phyloP scores from a whole-genome alignment of 2,329 filamentous ascomycete species.

The Aspergillus sp. region DNA sequence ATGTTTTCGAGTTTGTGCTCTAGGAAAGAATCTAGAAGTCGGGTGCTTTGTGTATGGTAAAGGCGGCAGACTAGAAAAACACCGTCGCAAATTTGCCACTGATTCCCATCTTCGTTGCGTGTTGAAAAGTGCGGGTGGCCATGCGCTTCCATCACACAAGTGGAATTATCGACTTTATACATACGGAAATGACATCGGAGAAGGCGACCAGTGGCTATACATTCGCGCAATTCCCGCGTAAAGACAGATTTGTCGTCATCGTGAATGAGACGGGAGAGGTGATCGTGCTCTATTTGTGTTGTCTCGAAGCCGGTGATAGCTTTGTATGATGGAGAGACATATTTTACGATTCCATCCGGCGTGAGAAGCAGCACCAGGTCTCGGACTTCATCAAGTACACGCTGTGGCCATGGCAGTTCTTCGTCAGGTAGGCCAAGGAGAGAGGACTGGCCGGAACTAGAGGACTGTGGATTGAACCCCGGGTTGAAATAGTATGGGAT shows the following conservation, averaged over 20 bases:
- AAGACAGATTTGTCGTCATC: conserved; percentile 81
- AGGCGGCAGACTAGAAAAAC: conserved; percentile 92
- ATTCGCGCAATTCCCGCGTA: conserved; percentile 83
- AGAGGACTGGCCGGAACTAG: conserved; percentile 53
- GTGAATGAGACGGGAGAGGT: conserved; percentile 81
- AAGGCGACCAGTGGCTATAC: conserved; percentile 75
- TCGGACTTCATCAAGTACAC: conserved; percentile 83
- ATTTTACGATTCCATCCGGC: conserved; percentile 77
- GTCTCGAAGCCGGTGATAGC: conserved; percentile 72
- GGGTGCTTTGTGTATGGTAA: conserved; percentile 84
- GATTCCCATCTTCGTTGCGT: conserved; percentile 56
- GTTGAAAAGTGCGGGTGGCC: conserved; percentile 85
- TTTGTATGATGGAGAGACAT: conserved; percentile 78
- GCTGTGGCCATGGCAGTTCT: conserved; percentile 75
- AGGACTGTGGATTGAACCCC: conserved; percentile 8
- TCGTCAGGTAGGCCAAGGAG: conserved; percentile 44
- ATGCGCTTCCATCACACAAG: conserved; percentile 83
- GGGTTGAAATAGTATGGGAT: neutral
- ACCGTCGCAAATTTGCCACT: conserved; percentile 73
- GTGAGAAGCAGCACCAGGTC: conserved; percentile 88
- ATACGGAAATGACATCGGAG: conserved; percentile 86
- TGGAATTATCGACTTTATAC: conserved; percentile 69
- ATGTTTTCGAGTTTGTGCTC: conserved; percentile 98
- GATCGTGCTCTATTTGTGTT: conserved; percentile 69
- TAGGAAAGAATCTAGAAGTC: conserved; percentile 84